phyloP scores from a whole-genome alignment of 179 eudicot species.

The Beta macrorhiza region DNA sequence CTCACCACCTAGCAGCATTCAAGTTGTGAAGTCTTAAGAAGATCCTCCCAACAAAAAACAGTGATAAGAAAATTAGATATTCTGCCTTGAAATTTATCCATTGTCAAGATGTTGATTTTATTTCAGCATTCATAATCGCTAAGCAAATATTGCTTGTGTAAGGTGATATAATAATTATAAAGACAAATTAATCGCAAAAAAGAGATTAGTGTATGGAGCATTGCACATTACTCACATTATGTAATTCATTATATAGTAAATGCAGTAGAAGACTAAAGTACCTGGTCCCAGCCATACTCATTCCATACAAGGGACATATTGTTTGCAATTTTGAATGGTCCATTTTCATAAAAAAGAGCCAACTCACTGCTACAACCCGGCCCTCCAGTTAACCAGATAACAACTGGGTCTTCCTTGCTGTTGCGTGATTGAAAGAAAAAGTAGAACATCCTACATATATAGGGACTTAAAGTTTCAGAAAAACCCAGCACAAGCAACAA shows the following conservation, averaged over 20 bases:
- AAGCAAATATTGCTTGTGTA: not conserved
- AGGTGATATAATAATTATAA: not conserved
- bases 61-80: not conserved
- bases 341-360: conserved; percentile 85
- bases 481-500: not conserved
- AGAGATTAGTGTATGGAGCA: not conserved
- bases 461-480: not conserved
- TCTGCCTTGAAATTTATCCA: not conserved
- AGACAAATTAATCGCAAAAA: not conserved
- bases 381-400: conserved; percentile 84
- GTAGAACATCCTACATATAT: conserved; percentile 67
- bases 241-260: not conserved
- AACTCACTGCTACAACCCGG: conserved; percentile 86
- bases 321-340: conserved; percentile 60
- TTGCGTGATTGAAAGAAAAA: conserved; percentile 78
- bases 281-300: conserved; percentile 84
- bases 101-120: not conserved
- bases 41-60: not conserved
- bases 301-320: conserved; percentile 71
- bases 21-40: no score
- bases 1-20: not conserved
- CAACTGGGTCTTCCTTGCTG: conserved; percentile 61
- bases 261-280: conserved; percentile 20
- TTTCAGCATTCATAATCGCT: not conserved
- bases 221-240: not conserved